These are phyloP conservation scores for Acacia melanoxylon DNA, from an alignment of 306 rosid genomes.

Conservation along the genomic window DNA sequence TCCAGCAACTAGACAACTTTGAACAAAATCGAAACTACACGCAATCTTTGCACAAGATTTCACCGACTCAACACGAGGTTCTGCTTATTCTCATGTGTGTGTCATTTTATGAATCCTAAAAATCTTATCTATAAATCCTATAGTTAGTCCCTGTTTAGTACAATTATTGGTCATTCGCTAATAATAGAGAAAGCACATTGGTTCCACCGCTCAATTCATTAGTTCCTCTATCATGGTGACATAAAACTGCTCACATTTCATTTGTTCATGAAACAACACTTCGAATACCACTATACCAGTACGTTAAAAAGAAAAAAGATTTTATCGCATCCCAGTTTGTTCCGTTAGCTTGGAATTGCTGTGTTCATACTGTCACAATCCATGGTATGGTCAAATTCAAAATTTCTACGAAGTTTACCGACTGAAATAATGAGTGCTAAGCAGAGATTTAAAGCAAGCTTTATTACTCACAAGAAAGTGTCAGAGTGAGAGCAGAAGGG, in stretches of 20 bases:
- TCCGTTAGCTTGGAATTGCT: not conserved
- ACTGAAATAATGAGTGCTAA: not conserved
- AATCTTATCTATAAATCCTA: not conserved
- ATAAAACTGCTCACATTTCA: not conserved
- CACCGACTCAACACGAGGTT: not conserved
- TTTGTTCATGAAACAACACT: not conserved
- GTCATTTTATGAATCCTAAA: not conserved
- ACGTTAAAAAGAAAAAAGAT: not conserved
- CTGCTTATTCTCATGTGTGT: not conserved
- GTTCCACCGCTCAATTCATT: not conserved
- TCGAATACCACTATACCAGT: not conserved
- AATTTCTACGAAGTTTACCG: not conserved
- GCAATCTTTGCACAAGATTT: not conserved
- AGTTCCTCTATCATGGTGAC: not conserved
- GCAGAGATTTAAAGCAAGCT: not conserved
- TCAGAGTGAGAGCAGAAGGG: not conserved
- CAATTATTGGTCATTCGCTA: not conserved
- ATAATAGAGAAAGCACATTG: not conserved
- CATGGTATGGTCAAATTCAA: not conserved
- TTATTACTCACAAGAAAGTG: not conserved
- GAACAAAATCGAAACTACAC: constrained; percentile 15
- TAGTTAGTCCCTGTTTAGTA: not conserved
- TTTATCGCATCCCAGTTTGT: not conserved
- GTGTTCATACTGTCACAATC: not conserved
- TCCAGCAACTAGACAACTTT: constrained; percentile 15